Evolutionary conservation across 352 stramenopile genomes (phyloP).

Genomic region (Phytophthora pinifolia): DNA sequence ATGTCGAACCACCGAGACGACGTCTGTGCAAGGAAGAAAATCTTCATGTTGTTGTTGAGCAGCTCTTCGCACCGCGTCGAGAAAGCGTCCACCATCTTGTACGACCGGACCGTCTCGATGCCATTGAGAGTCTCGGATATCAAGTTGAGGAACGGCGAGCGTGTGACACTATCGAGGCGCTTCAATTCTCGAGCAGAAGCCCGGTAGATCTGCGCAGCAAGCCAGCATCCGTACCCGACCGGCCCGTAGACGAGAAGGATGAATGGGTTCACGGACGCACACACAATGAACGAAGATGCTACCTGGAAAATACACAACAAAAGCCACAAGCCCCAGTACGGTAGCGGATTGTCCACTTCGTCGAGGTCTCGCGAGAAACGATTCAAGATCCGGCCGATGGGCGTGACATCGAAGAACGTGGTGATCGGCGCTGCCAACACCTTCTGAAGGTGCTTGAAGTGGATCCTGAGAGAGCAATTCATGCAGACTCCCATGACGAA

Average conservation of each 20-base stretch:
- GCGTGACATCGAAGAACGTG: conserved; percentile 70
- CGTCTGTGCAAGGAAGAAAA: conserved; percentile 38
- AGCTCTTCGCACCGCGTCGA: conserved; percentile 30
- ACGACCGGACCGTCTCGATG: conserved; percentile 91
- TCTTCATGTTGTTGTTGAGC: conserved; percentile 37
- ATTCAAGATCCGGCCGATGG: conserved; percentile 67
- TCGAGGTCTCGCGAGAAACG: conserved; percentile 66
- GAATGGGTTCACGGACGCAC: conserved; percentile 37
- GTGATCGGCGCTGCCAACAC: conserved; percentile 51
- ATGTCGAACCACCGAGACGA: conserved; percentile 93
- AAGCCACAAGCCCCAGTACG: conserved; percentile 43
- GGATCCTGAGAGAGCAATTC: conserved; percentile 35
- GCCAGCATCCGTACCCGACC: conserved; percentile 21
- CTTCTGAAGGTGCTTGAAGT: conserved; percentile 37
- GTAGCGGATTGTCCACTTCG: conserved; percentile 52
- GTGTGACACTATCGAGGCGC: conserved; percentile 90
- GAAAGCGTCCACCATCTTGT: conserved; percentile 37
- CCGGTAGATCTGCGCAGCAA: conserved; percentile 79
- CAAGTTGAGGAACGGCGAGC: conserved; percentile 91
- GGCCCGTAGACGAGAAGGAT: conserved; percentile 51
- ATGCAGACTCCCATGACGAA: conserved; percentile 47
- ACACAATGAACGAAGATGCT: conserved; percentile 33
- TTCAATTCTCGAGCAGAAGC: conserved; percentile 87
- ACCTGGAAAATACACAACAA: conserved; percentile 43
- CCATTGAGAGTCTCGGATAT: conserved; percentile 92